Evolutionary conservation across 2,329 filamentous ascomycete genomes (phyloP).

Genomic region (Neofusicoccum kwambonambiense): DNA sequence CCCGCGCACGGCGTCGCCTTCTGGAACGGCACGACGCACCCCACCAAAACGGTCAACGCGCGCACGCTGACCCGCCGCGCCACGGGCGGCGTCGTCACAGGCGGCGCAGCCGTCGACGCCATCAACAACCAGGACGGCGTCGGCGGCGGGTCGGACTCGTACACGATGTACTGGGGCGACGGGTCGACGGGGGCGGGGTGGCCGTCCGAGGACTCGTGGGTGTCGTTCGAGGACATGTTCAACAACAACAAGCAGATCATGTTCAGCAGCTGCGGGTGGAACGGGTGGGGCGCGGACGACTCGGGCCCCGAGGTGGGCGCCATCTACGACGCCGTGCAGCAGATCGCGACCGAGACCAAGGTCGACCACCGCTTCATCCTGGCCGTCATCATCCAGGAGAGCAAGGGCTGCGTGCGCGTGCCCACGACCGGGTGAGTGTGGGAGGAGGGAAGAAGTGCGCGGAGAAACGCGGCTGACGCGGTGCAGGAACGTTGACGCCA

Average conservation of each 20-base stretch:
- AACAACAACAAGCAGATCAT: slow-evolving; percentile 16
- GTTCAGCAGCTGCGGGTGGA: slow-evolving; percentile 38
- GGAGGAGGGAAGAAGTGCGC: too few relatives aligned
- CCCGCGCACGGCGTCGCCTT: neutral
- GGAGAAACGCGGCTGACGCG: neutral
- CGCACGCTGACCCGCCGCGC: neutral
- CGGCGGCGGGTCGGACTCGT: slow-evolving; percentile 22
- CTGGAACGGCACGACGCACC: too few relatives aligned
- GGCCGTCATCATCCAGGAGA: slow-evolving; percentile 48
- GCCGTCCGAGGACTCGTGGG: slow-evolving; percentile 36
- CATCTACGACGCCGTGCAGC: slow-evolving; percentile 39
- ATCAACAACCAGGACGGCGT: slow-evolving; percentile 10
- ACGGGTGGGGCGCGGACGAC: slow-evolving; percentile 38
- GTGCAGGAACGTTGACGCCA: slow-evolving; percentile 24
- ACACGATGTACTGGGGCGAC: slow-evolving; percentile 31
- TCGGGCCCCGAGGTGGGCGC: slow-evolving; percentile 36
- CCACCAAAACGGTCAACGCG: neutral
- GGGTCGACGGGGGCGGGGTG: slow-evolving; percentile 37
- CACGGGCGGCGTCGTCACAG: neutral
- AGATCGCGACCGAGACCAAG: slow-evolving; percentile 29
- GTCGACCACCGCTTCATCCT: slow-evolving; percentile 45
- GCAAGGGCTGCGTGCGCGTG: slow-evolving; percentile 47
- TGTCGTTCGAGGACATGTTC: slow-evolving; percentile 20
- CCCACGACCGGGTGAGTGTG: slow-evolving; percentile 36
- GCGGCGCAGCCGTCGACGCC: neutral